A percentile compares a stretch with the other conserved stretches of the same genome.
These are phyloP conservation scores for Coemansia sp. DNA, from an alignment of 192 early-diverging fungal species.

Conservation along the genomic window DNA sequence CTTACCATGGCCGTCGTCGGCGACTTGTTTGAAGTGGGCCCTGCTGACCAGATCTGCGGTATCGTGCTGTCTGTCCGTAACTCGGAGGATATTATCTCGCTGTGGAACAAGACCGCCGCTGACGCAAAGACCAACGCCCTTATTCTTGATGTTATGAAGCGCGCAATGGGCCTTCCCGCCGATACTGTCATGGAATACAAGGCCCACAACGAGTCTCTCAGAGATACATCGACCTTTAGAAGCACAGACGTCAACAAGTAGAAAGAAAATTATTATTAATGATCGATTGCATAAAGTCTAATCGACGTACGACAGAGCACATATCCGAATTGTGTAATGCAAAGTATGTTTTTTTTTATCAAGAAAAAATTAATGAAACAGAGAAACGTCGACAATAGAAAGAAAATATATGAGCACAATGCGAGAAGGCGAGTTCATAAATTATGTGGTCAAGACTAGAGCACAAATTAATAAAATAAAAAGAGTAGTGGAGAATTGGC, in stretches of 20 bases:
- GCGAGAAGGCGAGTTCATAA: constrained; percentile 3
- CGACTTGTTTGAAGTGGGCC: constrained; percentile 84
- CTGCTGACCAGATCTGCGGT: constrained; percentile 79
- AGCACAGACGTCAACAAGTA: constrained; percentile 72
- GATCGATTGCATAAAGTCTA: constrained; percentile 6
- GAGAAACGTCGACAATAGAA: background rate
- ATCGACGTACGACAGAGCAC: constrained; percentile 22
- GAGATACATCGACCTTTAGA: constrained; percentile 84
- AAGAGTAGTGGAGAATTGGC: background rate
- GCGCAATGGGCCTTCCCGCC: constrained; percentile 77
- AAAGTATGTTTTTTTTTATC: background rate
- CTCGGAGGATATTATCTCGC: constrained; percentile 89
- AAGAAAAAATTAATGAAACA: background rate
- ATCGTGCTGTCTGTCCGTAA: constrained; percentile 90
- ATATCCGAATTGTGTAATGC: background rate
- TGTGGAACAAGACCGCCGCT: constrained; percentile 90
- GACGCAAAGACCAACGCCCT: constrained; percentile 80
- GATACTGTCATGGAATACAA: constrained; percentile 95
- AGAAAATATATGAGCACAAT: background rate
- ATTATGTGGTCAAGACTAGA: background rate
- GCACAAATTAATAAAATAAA: background rate
- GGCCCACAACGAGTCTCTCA: constrained; percentile 84
- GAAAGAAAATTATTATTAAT: background rate
- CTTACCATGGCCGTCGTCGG: constrained; percentile 86
- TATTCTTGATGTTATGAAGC: constrained; percentile 89